Evolutionary conservation across 2,329 filamentous ascomycete genomes (phyloP).

Genomic region (Cladosporium sp.): DNA sequence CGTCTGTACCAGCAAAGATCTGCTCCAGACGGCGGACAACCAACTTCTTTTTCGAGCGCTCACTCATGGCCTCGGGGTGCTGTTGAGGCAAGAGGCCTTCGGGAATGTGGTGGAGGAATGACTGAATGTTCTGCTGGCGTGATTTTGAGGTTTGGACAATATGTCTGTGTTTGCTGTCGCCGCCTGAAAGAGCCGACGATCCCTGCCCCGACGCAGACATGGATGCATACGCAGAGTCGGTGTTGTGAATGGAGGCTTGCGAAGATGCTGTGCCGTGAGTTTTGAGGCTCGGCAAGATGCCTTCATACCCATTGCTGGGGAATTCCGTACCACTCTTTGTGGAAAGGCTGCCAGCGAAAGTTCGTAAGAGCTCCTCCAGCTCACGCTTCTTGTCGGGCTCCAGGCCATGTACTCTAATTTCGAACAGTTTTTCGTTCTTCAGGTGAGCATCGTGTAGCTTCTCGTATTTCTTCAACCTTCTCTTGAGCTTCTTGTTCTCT

Average conservation of each 20-base stretch:
- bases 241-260: slow-evolving; percentile 43
- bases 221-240: slow-evolving; percentile 62
- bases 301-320: slow-evolving; percentile 29
- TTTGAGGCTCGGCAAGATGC: slow-evolving; percentile 44
- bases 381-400: slow-evolving; percentile 70
- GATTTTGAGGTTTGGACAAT: slow-evolving; percentile 26
- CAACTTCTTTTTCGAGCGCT: slow-evolving; percentile 70
- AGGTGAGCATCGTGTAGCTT: slow-evolving; percentile 62
- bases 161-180: slow-evolving; percentile 25
- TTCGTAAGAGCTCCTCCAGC: slow-evolving; percentile 66
- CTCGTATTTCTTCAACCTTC: slow-evolving; percentile 67
- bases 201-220: slow-evolving; percentile 46
- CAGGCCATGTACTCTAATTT: slow-evolving; percentile 73
- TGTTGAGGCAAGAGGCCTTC: slow-evolving; percentile 62
- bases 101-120: slow-evolving; percentile 69
- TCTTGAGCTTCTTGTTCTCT: slow-evolving; percentile 74
- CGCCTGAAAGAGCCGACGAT: slow-evolving; percentile 36
- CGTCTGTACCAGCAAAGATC: slow-evolving; percentile 70
- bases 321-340: slow-evolving; percentile 37
- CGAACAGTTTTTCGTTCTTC: slow-evolving; percentile 74
- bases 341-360: slow-evolving; percentile 64
- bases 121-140: slow-evolving; percentile 59
- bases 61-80: slow-evolving; percentile 53
- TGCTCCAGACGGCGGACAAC: slow-evolving; percentile 75
- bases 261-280: slow-evolving; percentile 59